Percentiles rank a stretch among this genome's conserved stretches.
Evolutionary conservation across 83 land plant genomes (phyloP).

Genomic region (Picea abies): DNA sequence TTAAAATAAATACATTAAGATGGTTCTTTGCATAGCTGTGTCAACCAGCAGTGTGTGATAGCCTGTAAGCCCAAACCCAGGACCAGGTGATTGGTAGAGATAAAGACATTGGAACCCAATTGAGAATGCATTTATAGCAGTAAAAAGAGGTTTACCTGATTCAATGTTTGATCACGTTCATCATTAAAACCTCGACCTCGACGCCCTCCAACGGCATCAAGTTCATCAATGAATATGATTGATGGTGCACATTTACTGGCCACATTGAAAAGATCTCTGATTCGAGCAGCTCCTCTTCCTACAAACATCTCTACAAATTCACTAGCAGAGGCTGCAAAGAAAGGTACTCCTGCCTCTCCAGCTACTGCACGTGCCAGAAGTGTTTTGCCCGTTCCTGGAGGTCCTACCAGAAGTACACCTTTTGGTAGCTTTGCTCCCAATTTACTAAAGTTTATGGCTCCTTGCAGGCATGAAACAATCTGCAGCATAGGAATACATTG

Average conservation of each 20-base stretch:
- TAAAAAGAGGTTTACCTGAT: slow-evolving; percentile 60
- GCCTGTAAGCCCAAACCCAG: neutral
- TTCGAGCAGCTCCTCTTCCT: slow-evolving; percentile 94
- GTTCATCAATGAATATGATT: slow-evolving; percentile 96
- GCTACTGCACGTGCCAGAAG: slow-evolving; percentile 96
- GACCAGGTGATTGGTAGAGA: neutral
- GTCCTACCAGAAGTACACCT: slow-evolving; percentile 94
- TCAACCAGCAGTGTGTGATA: neutral
- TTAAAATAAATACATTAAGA: neutral
- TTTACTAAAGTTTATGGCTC: slow-evolving; percentile 73
- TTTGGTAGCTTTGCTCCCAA: slow-evolving; percentile 93
- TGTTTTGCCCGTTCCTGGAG: slow-evolving; percentile 99
- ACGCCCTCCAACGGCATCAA: slow-evolving; percentile 96
- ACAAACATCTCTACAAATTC: slow-evolving; percentile 99
- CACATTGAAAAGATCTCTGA: slow-evolving; percentile 82
- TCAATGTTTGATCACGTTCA: slow-evolving; percentile 96
- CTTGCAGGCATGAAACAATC: slow-evolving; percentile 93
- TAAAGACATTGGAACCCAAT: neutral
- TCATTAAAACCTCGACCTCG: slow-evolving; percentile 94
- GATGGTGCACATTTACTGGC: slow-evolving; percentile 90
- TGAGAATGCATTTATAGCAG: slow-evolving; percentile 8
- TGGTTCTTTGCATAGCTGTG: neutral
- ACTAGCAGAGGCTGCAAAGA: slow-evolving; percentile 95
- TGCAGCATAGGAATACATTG: slow-evolving; percentile 26
- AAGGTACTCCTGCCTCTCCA: slow-evolving; percentile 98